A percentile compares a stretch with the other conserved stretches of the same genome.
phyloP scores from a whole-genome alignment of 805 yeast genomes.

The Starmerella powellii region DNA sequence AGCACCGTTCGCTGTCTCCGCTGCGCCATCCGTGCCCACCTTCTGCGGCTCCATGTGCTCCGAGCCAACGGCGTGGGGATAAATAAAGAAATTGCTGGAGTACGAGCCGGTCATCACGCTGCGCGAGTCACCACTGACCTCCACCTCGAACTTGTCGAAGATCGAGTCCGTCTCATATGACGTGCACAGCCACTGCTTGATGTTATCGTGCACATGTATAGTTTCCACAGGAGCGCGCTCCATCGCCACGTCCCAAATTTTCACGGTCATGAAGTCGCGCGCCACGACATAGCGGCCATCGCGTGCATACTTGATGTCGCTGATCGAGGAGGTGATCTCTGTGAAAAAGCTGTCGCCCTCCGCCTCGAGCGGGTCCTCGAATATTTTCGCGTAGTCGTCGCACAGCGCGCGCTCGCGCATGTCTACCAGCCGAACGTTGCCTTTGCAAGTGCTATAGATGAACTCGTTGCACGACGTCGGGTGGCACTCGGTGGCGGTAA shows the following conservation, averaged over 20 bases:
- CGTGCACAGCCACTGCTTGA: slow-evolving; percentile 86
- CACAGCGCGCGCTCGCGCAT: slow-evolving; percentile 94
- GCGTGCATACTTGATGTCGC: slow-evolving; percentile 82
- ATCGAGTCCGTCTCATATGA: slow-evolving; percentile 97
- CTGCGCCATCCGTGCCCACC: not conserved
- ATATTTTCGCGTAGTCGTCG: slow-evolving; percentile 68
- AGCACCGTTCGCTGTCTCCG: slow-evolving; percentile 2
- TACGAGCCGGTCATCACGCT: slow-evolving; percentile 95
- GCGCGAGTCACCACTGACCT: slow-evolving; percentile 82
- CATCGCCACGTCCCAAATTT: slow-evolving; percentile 97
- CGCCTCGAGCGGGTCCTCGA: slow-evolving; percentile 89
- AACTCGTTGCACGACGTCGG: slow-evolving; percentile 84
- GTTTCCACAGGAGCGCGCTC: slow-evolving; percentile 89
- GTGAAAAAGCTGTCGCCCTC: slow-evolving; percentile 90
- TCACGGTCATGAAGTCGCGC: slow-evolving; percentile 93
- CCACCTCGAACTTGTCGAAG: slow-evolving; percentile 95
- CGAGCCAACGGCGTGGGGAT: slow-evolving; percentile 53
- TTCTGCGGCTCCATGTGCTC: not conserved
- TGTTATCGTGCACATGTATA: slow-evolving; percentile 87
- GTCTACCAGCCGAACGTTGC: slow-evolving; percentile 88
- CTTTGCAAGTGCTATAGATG: slow-evolving; percentile 91
- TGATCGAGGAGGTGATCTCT: slow-evolving; percentile 86
- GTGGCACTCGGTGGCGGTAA: slow-evolving; percentile 92
- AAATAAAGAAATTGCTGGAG: slow-evolving; percentile 92
- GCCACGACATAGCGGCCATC: slow-evolving; percentile 94